Evolutionary conservation across 1,139 yeast genomes (phyloP).

Genomic region (Candida sanyaensis): DNA sequence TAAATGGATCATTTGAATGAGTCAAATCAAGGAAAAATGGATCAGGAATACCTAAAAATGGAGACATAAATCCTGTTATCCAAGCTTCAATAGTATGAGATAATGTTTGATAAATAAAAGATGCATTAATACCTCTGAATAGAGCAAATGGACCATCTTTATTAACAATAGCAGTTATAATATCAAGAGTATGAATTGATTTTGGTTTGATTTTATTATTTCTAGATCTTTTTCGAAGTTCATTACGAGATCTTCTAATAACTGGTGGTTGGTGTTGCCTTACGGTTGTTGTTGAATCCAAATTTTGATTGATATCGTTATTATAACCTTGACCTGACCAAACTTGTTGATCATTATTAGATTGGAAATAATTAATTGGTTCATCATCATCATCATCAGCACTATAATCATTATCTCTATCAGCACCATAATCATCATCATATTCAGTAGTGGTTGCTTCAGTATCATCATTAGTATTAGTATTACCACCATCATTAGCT

Average conservation of each 20-base stretch:
- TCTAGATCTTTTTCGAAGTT: conserved; percentile 11
- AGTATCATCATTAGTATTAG: conserved; percentile 3
- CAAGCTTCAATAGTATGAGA: conserved; percentile 85
- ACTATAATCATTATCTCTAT: background rate
- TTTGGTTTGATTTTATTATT: conserved; percentile 52
- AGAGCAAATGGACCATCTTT: conserved; percentile 84
- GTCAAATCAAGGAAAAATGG: conserved; percentile 84
- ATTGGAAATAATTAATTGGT: conserved; percentile 58
- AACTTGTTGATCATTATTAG: conserved; percentile 18
- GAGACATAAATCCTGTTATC: conserved; percentile 85
- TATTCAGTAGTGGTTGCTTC: conserved; percentile 16
- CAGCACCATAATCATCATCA: conserved; percentile 39
- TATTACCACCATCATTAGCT: conserved; percentile 13
- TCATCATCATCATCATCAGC: conserved; percentile 41
- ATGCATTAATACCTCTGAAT: conserved; percentile 85
- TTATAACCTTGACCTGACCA: conserved; percentile 16
- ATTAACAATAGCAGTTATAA: conserved; percentile 66
- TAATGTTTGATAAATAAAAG: conserved; percentile 76
- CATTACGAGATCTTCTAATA: conserved; percentile 3
- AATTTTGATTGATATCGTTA: background rate
- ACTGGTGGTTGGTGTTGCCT: background rate
- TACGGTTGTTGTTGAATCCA: background rate
- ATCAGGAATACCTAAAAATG: conserved; percentile 84
- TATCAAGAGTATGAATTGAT: conserved; percentile 69
- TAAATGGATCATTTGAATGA: conserved; percentile 76